These are phyloP conservation scores for Fusarium agapanthi DNA, from an alignment of 2,329 filamentous ascomycete genomes.

Conservation along the genomic window DNA sequence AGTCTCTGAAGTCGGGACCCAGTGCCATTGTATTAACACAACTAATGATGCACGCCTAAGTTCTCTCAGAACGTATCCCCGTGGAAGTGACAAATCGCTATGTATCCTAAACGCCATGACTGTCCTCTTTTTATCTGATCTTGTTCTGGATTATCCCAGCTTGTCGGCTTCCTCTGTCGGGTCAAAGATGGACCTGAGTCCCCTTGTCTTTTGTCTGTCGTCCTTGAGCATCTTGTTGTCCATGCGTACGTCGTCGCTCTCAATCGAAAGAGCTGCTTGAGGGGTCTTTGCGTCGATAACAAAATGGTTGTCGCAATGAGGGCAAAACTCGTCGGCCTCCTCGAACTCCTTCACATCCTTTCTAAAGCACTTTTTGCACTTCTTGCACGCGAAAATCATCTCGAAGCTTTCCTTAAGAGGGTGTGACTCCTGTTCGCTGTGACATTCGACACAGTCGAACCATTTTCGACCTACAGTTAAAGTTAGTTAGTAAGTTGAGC, in stretches of 20 bases:
- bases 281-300: constrained; percentile 89
- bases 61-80: constrained; percentile 26
- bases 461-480: constrained; percentile 82
- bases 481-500: not conserved
- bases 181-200: constrained; percentile 75
- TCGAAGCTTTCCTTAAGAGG: constrained; percentile 79
- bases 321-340: constrained; percentile 98
- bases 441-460: constrained; percentile 98
- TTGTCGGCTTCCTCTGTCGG: constrained; percentile 78
- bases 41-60: constrained; percentile 43
- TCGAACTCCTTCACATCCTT: constrained; percentile 94
- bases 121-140: constrained; percentile 38
- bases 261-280: constrained; percentile 83
- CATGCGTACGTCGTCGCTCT: constrained; percentile 88
- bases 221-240: constrained; percentile 94
- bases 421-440: constrained; percentile 82
- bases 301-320: constrained; percentile 98
- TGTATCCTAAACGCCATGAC: constrained; percentile 45
- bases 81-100: constrained; percentile 36
- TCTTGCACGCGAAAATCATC: constrained; percentile 97
- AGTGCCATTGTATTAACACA: constrained; percentile 51
- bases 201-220: constrained; percentile 71
- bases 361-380: constrained; percentile 97
- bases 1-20: constrained; percentile 39
- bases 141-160: constrained; percentile 65